Base-by-base conservation (phyloP, 2,329 filamentous ascomycete genomes). In the Pyrenochaeta sp. region DNA sequence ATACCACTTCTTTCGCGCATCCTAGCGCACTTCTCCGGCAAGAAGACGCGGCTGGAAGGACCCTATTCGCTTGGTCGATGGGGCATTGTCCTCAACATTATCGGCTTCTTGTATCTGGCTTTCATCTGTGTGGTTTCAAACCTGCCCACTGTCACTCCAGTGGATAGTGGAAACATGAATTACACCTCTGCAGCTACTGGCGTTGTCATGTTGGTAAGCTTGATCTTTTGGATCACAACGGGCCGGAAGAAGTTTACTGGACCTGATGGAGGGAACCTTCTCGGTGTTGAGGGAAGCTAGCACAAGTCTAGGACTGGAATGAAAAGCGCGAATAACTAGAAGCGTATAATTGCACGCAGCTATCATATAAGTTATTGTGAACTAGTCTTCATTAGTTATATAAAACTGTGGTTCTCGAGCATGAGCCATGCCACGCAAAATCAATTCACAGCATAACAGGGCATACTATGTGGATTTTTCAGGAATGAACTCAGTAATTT, bases 101-200 rank as follows among this genome's bases (percentile, higher is more conserved):
- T 83, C 15, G 83, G 83, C 0, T 77, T 85, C 4, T 37, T 81
- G 0, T 86, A 82, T 60, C 70, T 86, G 3, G 64, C 82, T 1
- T 86, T 86, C 49, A 79, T 81, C 2, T 79, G 78, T 21, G 81
- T 85, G 46, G 83, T 82, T 0, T 85, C 85, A 64, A 86, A 85
- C 51, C 83, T 86, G 50, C 83, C 84, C 0, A 79, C 76, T 0
- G 64, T 77, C 0, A 77, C 68, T 6, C 84, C 84, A 0, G 82
- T 86, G n/a, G 76, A 73, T 1, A 75, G 75, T 30, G 77, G 82
- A 21, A 83, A 83, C 31, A 86, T 86, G 83, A 86, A 85, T 52
- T 85, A 85, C 58, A 85, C 82, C 0, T 81, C 78, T 18, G 83
- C 84, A 0, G 83, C 83, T 0, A 79, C 85, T 27, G 83, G 83